Percentiles rank a stretch among this genome's conserved stretches.
Evolutionary conservation across 2,329 filamentous ascomycete species (phyloP).

Genomic region (Rhynchosporium secalis): DNA sequence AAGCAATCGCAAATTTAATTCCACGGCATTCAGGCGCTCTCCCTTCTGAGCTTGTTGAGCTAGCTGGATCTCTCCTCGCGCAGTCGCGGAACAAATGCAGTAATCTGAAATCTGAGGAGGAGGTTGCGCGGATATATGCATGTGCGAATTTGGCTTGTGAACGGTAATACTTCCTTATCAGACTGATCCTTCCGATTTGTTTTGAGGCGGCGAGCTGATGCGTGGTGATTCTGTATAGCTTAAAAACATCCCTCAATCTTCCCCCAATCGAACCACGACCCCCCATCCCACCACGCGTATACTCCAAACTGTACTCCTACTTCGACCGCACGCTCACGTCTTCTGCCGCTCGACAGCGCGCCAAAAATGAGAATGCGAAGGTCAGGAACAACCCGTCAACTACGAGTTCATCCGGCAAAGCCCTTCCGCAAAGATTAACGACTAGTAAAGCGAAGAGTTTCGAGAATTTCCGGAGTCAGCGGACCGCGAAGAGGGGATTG

Average conservation of each 20-base stretch:
- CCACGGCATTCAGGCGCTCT: conserved; percentile 69
- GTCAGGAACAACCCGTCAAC: neutral
- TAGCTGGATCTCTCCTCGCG: conserved; percentile 72
- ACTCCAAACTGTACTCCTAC: conserved; percentile 80
- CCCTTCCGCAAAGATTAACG: conserved; percentile 39
- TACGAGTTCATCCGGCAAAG: neutral
- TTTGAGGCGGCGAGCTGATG: neutral
- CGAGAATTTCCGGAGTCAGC: conserved; percentile 38
- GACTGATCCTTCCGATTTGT: neutral
- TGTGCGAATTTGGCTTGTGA: conserved; percentile 91
- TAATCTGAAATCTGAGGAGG: conserved; percentile 80
- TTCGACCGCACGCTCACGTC: conserved; percentile 70
- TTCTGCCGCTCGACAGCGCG: conserved; percentile 35
- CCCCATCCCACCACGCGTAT: conserved; percentile 76
- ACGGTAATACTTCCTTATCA: conserved; percentile 51
- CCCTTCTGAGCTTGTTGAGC: conserved; percentile 67
- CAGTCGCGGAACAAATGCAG: conserved; percentile 78
- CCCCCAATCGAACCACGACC: conserved; percentile 74
- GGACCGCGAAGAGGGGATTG: conserved; percentile 35
- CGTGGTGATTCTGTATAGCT: conserved; percentile 47
- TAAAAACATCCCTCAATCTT: conserved; percentile 75
- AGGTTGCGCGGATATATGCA: conserved; percentile 80
- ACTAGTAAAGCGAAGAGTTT: conserved; percentile 50
- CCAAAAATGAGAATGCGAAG: conserved; percentile 17
- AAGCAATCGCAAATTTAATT: conserved; percentile 70